phyloP scores from a whole-genome alignment of 257 asterid genomes.

The Osmanthus fragrans region DNA sequence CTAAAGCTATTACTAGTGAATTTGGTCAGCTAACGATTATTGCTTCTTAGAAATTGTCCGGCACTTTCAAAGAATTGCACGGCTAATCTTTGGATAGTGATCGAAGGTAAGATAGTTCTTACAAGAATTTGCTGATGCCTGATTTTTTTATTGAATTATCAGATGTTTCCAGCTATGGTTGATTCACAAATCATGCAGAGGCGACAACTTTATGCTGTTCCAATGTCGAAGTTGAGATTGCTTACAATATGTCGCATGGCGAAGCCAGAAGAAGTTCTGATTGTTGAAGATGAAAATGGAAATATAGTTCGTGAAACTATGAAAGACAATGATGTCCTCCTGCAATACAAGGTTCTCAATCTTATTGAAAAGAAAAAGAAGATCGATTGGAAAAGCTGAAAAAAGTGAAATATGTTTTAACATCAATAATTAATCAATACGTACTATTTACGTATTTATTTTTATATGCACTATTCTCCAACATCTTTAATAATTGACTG shows the following conservation, averaged over 20 bases:
- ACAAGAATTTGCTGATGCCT: constrained; percentile 11
- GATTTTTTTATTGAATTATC: constrained; percentile 35
- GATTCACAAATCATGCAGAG: constrained; percentile 82
- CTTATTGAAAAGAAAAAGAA: constrained; percentile 4
- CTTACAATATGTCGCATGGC: constrained; percentile 99
- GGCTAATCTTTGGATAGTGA: not conserved
- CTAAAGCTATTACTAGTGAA: not conserved
- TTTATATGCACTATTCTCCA: not conserved
- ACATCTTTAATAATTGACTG: not conserved
- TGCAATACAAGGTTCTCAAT: constrained; percentile 81
- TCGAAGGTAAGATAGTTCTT: not conserved
- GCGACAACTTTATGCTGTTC: constrained; percentile 79
- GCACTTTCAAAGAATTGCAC: not conserved
- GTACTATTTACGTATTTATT: not conserved
- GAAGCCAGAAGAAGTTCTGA: constrained; percentile 97
- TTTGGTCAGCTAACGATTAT: not conserved
- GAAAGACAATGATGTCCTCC: constrained; percentile 98
- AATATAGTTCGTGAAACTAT: constrained; percentile 97
- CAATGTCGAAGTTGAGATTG: constrained; percentile 91
- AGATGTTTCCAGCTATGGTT: constrained; percentile 68
- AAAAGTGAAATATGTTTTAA: not conserved
- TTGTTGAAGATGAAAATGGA: constrained; percentile 98
- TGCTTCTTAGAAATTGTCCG: not conserved
- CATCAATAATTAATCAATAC: not conserved
- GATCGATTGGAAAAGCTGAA: not conserved